A percentile compares a stretch with the other conserved stretches of the same genome.
phyloP scores from a whole-genome alignment of 2,329 filamentous ascomycete species.

The Nemania diffusa region DNA sequence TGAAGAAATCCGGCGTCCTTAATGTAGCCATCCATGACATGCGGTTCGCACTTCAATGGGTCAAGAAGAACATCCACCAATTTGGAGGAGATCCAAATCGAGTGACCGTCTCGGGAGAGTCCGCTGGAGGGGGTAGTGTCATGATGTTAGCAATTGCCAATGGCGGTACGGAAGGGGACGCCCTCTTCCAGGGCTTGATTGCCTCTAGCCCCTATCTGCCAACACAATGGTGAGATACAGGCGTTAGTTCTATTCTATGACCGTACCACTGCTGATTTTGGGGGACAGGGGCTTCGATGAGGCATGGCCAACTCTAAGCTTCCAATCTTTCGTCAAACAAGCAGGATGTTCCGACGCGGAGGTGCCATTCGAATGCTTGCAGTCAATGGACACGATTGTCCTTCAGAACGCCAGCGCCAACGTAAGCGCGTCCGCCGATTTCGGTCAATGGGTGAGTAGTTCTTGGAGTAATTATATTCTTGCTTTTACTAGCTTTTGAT shows the following conservation, averaged over 20 bases:
- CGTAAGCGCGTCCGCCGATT: constrained; percentile 44
- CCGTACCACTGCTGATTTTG: constrained; percentile 12
- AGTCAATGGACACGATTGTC: constrained; percentile 46
- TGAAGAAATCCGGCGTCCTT: constrained; percentile 52
- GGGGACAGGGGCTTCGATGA: constrained; percentile 47
- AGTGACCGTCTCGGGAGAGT: constrained; percentile 66
- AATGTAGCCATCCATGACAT: constrained; percentile 62
- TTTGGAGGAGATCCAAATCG: constrained; percentile 64
- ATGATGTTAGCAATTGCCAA: constrained; percentile 61
- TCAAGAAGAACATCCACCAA: constrained; percentile 59
- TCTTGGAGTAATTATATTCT: too few species aligned
- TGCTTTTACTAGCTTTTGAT: too few species aligned
- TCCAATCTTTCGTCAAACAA: constrained; percentile 49
- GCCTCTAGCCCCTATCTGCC: constrained; percentile 61
- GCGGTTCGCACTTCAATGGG: constrained; percentile 63
- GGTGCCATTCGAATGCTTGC: constrained; percentile 51
- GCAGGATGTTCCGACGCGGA: constrained; percentile 48
- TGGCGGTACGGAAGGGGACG: constrained; percentile 54
- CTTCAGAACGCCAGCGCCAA: constrained; percentile 52
- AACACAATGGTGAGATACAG: constrained; percentile 57
- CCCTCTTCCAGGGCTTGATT: constrained; percentile 59
- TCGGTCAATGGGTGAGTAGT: constrained; percentile 49
- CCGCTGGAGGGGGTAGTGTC: constrained; percentile 63
- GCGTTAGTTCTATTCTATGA: not conserved
- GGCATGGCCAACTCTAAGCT: constrained; percentile 46